phyloP scores from a whole-genome alignment of 2,329 filamentous ascomycete species.

The Aspergillus arachidicola region DNA sequence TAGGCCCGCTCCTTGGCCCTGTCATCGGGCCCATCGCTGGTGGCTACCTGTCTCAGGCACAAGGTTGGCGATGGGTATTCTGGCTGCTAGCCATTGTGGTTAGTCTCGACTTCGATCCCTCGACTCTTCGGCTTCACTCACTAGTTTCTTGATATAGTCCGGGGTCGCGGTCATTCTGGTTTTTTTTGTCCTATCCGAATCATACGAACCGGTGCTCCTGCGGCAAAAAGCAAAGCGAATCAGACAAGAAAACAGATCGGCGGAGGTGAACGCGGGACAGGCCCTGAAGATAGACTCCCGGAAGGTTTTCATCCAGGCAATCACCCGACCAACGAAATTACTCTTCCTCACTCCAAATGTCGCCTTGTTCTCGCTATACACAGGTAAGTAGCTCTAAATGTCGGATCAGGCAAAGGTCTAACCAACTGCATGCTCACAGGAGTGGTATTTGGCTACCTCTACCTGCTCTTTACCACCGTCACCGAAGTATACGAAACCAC shows the following conservation, averaged over 20 bases:
- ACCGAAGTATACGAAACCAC: constrained; percentile 48
- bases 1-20: not conserved
- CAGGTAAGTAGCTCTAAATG: not conserved
- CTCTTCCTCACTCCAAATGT: constrained; percentile 54
- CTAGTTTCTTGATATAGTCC: not conserved
- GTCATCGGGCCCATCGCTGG: not conserved
- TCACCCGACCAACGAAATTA: constrained; percentile 53
- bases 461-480: constrained; percentile 55
- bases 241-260: not conserved
- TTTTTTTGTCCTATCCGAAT: not conserved
- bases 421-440: constrained; percentile 32
- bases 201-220: not conserved
- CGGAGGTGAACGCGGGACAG: not conserved
- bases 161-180: not conserved
- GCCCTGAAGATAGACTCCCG: not conserved
- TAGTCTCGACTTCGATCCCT: not conserved
- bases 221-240: not conserved
- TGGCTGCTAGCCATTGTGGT: not conserved
- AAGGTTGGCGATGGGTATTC: not conserved
- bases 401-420: not conserved
- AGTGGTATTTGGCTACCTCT: constrained; percentile 54
- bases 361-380: constrained; percentile 51
- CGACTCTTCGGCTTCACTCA: not conserved
- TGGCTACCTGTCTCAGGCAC: not conserved
- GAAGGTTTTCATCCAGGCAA: not conserved